A percentile compares a stretch with the other conserved stretches of the same genome.
Evolutionary conservation across 2,329 filamentous ascomycete genomes (phyloP).

Genomic region (Colletotrichum costaricense): DNA sequence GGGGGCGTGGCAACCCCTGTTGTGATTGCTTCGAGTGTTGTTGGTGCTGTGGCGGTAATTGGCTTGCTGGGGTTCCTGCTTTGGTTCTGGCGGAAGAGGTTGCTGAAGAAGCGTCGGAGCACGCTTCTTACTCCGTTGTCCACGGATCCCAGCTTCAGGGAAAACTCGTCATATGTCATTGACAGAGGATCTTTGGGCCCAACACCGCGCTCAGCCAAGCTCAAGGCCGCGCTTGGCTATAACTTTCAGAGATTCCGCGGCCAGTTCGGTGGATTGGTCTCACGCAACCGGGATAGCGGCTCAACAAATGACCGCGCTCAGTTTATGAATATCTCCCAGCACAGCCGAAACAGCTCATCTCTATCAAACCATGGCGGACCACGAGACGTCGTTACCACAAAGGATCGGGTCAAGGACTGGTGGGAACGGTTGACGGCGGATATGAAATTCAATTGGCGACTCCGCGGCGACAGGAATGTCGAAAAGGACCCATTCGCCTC

Average conservation of each 20-base stretch:
- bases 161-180: conserved; percentile 50
- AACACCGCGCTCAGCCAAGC: conserved; percentile 55
- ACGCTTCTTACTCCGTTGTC: conserved; percentile 62
- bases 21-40: conserved; percentile 62
- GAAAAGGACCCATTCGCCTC: conserved; percentile 43
- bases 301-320: conserved; percentile 51
- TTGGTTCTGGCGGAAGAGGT: conserved; percentile 62
- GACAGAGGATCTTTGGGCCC: conserved; percentile 61
- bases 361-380: conserved; percentile 26
- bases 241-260: conserved; percentile 49
- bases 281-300: conserved; percentile 57
- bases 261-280: conserved; percentile 45
- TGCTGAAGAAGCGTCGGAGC: conserved; percentile 55
- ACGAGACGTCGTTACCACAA: conserved; percentile 42
- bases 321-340: conserved; percentile 52
- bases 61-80: conserved; percentile 59
- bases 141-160: conserved; percentile 42
- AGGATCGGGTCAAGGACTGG: conserved; percentile 57
- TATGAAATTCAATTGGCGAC: conserved; percentile 50
- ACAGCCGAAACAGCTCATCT: conserved; percentile 53
- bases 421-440: conserved; percentile 56
- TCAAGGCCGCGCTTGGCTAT: conserved; percentile 53
- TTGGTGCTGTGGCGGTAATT: conserved; percentile 60
- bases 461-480: conserved; percentile 43
- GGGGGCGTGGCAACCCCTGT: conserved; percentile 47